Conservation (phyloP, 139 green algal species). For the Tetraselmis chui region DNA sequence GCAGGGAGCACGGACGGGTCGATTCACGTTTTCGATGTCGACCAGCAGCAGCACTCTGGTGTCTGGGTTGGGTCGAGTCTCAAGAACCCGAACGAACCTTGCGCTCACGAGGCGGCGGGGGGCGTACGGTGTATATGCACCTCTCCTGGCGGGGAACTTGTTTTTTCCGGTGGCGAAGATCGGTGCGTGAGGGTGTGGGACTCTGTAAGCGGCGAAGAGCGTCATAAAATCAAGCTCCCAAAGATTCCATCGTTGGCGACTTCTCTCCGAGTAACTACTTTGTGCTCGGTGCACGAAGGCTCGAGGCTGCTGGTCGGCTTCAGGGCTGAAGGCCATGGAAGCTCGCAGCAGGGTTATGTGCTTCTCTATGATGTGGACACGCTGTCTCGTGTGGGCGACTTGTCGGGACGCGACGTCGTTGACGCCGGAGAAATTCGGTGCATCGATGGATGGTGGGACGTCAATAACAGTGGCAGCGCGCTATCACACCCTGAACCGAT, state of each 20-base stretch:
- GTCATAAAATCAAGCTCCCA: background rate
- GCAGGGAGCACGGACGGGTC: background rate
- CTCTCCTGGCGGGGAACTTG: background rate
- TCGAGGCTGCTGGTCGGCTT: too few relatives aligned
- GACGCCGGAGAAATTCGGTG: too few relatives aligned
- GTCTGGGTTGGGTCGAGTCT: background rate
- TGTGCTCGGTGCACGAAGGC: background rate
- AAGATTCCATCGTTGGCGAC: background rate
- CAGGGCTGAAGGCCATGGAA: too few relatives aligned
- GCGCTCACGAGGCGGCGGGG: background rate
- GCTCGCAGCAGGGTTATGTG: background rate
- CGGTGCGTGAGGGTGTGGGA: background rate
- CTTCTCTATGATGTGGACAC: background rate
- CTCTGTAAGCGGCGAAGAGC: background rate
- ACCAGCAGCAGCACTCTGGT: background rate
- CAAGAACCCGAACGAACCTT: background rate
- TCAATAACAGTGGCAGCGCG: too few relatives aligned
- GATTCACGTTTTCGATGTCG: background rate
- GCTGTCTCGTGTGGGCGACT: background rate
- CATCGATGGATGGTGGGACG: too few relatives aligned
- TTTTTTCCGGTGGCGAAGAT: background rate
- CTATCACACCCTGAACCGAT: too few relatives aligned
- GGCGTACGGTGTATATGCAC: background rate
- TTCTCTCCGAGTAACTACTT: background rate
- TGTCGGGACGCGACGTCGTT: background rate